Evolutionary conservation across 768 basidiomycete species (phyloP).

Genomic region (Pleurotus djamor): DNA sequence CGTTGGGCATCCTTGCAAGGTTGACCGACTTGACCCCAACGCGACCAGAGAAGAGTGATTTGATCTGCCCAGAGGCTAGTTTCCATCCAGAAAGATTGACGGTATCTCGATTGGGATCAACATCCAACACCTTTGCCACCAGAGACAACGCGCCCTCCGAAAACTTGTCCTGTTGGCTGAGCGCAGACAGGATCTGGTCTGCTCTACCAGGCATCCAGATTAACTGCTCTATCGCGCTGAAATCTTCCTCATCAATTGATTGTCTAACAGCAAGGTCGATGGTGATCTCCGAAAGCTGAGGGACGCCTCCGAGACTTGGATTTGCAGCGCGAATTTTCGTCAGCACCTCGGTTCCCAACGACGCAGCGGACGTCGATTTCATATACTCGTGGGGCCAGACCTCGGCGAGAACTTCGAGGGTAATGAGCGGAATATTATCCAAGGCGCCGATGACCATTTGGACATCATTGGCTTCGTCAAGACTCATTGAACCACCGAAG

Average conservation of each 20-base stretch:
- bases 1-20: slow-evolving; percentile 21
- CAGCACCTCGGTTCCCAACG: not conserved
- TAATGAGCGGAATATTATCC: not conserved
- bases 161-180: slow-evolving; percentile 18
- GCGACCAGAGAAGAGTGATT: slow-evolving; percentile 9
- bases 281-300: slow-evolving; percentile 22
- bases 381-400: slow-evolving; percentile 4
- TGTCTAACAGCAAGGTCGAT: slow-evolving; percentile 21
- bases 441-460: not conserved
- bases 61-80: slow-evolving; percentile 21
- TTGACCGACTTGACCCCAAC: slow-evolving; percentile 16
- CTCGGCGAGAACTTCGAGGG: slow-evolving; percentile 4
- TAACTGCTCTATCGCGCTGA: slow-evolving; percentile 20
- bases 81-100: slow-evolving; percentile 22
- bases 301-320: slow-evolving; percentile 8
- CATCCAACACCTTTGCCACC: slow-evolving; percentile 15
- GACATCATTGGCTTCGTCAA: not conserved
- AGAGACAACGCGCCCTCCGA: slow-evolving; percentile 22
- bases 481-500: not conserved
- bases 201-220: slow-evolving; percentile 27
- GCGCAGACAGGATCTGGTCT: slow-evolving; percentile 11
- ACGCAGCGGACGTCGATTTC: not conserved
- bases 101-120: slow-evolving; percentile 6
- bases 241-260: slow-evolving; percentile 18
- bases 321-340: not conserved